Evolutionary conservation across 2,329 filamentous ascomycete species (phyloP).

Genomic region (Penicillium janthinellum): DNA sequence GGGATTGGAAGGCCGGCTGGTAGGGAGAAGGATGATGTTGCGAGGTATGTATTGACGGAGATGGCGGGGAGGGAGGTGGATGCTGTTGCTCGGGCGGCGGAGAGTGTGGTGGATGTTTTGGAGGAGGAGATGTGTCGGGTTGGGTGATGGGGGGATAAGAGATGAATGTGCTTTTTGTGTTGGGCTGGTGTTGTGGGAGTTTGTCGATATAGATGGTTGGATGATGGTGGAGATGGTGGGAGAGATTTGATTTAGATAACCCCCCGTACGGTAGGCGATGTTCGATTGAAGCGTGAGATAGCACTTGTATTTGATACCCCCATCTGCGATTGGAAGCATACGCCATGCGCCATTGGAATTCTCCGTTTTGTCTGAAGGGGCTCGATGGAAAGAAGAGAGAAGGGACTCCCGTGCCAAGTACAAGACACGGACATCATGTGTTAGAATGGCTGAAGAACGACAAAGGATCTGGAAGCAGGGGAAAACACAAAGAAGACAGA

Average conservation of each 20-base stretch:
- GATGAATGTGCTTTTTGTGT: neutral
- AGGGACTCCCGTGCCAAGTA: neutral
- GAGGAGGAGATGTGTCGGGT: slow-evolving; percentile 48
- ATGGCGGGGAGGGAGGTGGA: slow-evolving; percentile 59
- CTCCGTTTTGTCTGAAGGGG: neutral
- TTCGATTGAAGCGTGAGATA: no score
- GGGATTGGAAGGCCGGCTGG: slow-evolving; percentile 83
- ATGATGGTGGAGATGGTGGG: neutral
- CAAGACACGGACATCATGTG: slow-evolving; percentile 36
- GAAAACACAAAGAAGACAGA: neutral
- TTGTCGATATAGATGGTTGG: neutral
- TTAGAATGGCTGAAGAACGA: slow-evolving; percentile 8
- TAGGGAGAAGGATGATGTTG: slow-evolving; percentile 68
- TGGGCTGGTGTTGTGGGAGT: neutral
- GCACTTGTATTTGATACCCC: neutral
- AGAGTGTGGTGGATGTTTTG: slow-evolving; percentile 56
- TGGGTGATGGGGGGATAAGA: neutral
- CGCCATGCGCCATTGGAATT: neutral
- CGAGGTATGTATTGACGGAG: slow-evolving; percentile 73
- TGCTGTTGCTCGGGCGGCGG: slow-evolving; percentile 52
- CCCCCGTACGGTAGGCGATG: neutral
- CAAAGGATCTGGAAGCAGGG: neutral
- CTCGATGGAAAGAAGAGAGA: neutral
- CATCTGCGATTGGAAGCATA: neutral
- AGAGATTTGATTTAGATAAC: neutral